phyloP scores from a whole-genome alignment of 2,329 filamentous ascomycete genomes.

The Aspergillus sp. region DNA sequence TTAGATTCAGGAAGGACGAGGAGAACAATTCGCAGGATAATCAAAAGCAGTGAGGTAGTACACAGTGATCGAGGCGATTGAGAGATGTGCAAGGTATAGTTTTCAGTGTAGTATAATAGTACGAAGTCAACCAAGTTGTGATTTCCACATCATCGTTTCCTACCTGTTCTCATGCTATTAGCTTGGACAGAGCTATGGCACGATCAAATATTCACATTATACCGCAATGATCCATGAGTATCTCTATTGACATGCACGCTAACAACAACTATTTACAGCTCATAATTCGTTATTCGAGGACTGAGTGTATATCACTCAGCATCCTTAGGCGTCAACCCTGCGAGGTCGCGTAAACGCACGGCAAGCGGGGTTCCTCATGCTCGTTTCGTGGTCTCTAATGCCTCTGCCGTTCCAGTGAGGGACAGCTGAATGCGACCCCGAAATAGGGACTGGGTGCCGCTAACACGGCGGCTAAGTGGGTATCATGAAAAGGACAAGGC shows the following conservation, averaged over 20 bases:
- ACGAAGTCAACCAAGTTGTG: not conserved
- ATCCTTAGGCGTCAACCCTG: not conserved
- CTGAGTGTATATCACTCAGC: not conserved
- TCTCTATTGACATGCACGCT: not conserved
- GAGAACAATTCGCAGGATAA: not conserved
- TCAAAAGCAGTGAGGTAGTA: not conserved
- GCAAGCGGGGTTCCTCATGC: not conserved
- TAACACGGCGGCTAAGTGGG: not conserved
- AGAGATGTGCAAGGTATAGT: not conserved
- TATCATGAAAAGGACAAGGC: not conserved
- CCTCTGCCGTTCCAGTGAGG: not conserved
- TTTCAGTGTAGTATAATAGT: not conserved
- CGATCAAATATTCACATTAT: not conserved
- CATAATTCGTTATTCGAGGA: not conserved
- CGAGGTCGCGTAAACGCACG: not conserved
- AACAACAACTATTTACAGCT: not conserved
- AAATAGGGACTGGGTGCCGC: not conserved
- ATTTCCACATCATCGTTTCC: not conserved
- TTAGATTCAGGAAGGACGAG: slow-evolving; percentile 4
- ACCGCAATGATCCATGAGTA: not conserved
- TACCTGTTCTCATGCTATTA: too few relatives aligned
- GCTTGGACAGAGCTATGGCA: not conserved
- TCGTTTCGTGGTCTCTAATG: not conserved
- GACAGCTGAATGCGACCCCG: not conserved
- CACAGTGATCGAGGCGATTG: not conserved